Conservation (phyloP, 768 basidiomycete genomes). For the Xerocomellus intermedius region DNA sequence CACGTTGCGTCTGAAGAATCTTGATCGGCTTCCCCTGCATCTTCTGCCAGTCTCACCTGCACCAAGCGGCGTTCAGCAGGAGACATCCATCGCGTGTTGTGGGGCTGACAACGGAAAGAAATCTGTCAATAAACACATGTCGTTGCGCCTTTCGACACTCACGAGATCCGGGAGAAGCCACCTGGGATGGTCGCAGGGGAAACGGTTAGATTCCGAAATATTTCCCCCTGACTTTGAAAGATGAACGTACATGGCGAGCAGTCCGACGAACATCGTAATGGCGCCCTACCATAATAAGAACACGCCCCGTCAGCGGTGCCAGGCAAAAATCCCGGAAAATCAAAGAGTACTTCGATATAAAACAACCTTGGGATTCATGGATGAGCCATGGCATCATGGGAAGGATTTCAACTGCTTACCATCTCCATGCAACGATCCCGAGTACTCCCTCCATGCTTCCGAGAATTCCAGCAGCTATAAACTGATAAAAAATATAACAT, state of each 20-base stretch:
- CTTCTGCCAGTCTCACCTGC: constrained; percentile 66
- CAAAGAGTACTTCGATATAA: constrained; percentile 53
- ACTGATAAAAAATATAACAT: constrained; percentile 28
- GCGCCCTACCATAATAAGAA: constrained; percentile 43
- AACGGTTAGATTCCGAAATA: neutral
- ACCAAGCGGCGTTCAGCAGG: constrained; percentile 53
- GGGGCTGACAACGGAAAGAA: constrained; percentile 39
- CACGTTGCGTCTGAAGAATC: constrained; percentile 32
- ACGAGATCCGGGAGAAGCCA: constrained; percentile 62
- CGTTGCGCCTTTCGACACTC: constrained; percentile 15
- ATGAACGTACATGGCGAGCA: constrained; percentile 47
- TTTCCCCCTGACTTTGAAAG: neutral
- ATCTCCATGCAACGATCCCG: constrained; percentile 71
- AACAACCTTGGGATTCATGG: constrained; percentile 50
- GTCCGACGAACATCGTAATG: constrained; percentile 59
- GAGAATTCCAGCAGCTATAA: constrained; percentile 76
- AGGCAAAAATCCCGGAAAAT: neutral
- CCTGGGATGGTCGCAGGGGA: constrained; percentile 29
- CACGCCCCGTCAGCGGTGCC: neutral
- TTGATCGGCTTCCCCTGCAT: constrained; percentile 64
- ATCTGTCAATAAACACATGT: neutral
- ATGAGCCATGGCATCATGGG: neutral
- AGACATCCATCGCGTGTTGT: constrained; percentile 62
- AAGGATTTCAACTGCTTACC: constrained; percentile 35
- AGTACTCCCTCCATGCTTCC: constrained; percentile 63